phyloP scores from a whole-genome alignment of 225 moss, liverwort and hornwort genomes.

The Rhytidiadelphus loreus region DNA sequence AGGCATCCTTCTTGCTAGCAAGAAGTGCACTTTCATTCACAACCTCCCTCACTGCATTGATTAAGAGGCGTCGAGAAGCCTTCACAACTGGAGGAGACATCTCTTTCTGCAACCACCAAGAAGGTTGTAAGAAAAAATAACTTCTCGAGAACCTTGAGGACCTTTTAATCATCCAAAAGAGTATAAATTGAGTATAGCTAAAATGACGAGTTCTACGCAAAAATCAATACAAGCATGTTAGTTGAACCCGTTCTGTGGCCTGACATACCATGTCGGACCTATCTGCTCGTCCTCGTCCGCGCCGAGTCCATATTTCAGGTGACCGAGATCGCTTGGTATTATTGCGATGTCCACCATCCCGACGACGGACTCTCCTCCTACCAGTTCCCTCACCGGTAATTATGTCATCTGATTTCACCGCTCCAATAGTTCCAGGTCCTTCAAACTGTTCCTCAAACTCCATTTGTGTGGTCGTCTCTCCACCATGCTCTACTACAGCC shows the following conservation, averaged over 20 bases:
- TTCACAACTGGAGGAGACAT: constrained; percentile 57
- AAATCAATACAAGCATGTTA: neutral
- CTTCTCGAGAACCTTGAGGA: neutral
- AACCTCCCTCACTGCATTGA: constrained; percentile 35
- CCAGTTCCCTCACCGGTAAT: constrained; percentile 1
- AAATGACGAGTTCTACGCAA: neutral
- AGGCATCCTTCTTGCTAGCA: constrained; percentile 45
- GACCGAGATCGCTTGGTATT: constrained; percentile 58
- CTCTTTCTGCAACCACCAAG: constrained; percentile 45
- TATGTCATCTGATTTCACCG: constrained; percentile 11
- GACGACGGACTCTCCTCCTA: constrained; percentile 34
- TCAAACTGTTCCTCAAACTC: constrained; percentile 22
- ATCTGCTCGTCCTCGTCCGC: constrained; percentile 59
- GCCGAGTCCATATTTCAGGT: constrained; percentile 74
- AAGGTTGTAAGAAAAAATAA: neutral
- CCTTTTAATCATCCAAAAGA: neutral
- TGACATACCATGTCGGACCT: constrained; percentile 39
- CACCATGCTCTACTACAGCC: constrained; percentile 26
- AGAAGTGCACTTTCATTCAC: constrained; percentile 37
- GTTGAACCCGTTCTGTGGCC: neutral
- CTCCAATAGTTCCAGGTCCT: neutral
- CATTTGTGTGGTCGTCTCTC: constrained; percentile 15
- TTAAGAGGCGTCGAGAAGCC: constrained; percentile 62
- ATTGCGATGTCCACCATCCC: constrained; percentile 25
- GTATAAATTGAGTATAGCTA: neutral